These are phyloP conservation scores for Gelatoporia subvermispora DNA, from an alignment of 768 basidiomycete genomes.

Conservation along the genomic window DNA sequence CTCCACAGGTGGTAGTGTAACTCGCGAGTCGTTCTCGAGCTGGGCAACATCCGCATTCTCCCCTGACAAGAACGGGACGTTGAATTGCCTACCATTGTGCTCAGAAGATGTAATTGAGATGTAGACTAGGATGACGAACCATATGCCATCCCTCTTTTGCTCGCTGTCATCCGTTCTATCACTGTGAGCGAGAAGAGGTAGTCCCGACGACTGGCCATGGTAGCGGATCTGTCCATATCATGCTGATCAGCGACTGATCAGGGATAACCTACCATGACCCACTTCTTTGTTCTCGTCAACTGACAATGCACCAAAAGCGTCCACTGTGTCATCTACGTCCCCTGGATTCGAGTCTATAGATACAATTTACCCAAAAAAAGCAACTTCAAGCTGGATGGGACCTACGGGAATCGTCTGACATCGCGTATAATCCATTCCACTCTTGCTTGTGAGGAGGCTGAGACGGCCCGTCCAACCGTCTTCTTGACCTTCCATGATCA, in stretches of 20 bases:
- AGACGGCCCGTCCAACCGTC: slow-evolving; percentile 5
- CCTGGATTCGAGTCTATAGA: slow-evolving; percentile 1
- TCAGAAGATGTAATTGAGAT: not conserved
- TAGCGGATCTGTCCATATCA: slow-evolving; percentile 60
- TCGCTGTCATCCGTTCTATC: slow-evolving; percentile 64
- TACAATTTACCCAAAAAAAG: not conserved
- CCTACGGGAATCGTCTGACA: slow-evolving; percentile 7
- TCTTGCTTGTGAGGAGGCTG: not conserved
- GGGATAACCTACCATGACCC: not conserved
- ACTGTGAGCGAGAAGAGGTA: slow-evolving; percentile 66
- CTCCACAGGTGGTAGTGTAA: slow-evolving; percentile 49
- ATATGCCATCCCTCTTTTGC: slow-evolving; percentile 45
- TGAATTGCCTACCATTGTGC: slow-evolving; percentile 16
- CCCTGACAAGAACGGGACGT: not conserved
- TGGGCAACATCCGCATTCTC: not conserved
- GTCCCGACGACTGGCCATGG: slow-evolving; percentile 73
- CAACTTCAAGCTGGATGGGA: not conserved
- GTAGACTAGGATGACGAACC: slow-evolving; percentile 8
- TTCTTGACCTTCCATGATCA: slow-evolving; percentile 8
- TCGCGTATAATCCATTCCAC: slow-evolving; percentile 7
- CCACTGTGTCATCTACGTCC: slow-evolving; percentile 37
- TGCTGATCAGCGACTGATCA: slow-evolving; percentile 7
- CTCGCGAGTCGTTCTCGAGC: not conserved
- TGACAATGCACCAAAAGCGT: slow-evolving; percentile 65
- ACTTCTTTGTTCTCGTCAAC: slow-evolving; percentile 77